Conservation (phyloP, 805 yeast genomes). For the Lipomyces sp. region DNA sequence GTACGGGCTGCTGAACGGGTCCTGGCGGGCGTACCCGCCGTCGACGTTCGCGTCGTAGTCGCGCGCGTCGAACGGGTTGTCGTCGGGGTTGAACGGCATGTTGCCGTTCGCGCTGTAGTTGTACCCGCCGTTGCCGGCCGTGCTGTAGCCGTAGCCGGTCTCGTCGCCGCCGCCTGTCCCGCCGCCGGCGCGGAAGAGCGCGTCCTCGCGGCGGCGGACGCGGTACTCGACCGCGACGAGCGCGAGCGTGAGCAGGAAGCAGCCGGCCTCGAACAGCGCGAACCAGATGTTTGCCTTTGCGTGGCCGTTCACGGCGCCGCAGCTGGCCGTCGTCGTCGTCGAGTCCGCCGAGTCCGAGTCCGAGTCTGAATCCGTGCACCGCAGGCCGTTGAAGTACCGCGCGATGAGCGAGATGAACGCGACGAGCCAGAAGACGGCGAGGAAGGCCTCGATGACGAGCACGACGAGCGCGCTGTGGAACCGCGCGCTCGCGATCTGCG, state of each 20-base stretch:
- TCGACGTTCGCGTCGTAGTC: slow-evolving; percentile 18
- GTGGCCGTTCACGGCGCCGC: slow-evolving; percentile 13
- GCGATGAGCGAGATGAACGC: slow-evolving; percentile 10
- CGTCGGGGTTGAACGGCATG: neutral
- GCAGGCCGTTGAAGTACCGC: slow-evolving; percentile 6
- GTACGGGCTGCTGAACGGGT: too few relatives aligned
- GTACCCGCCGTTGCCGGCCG: neutral
- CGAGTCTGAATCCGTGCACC: neutral
- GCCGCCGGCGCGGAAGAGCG: too few relatives aligned
- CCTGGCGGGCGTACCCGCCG: too few relatives aligned
- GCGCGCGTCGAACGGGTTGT: slow-evolving; percentile 14
- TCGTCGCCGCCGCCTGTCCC: neutral
- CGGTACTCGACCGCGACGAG: slow-evolving; percentile 7
- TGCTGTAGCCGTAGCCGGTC: neutral
- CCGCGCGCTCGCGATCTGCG: slow-evolving; percentile 5
- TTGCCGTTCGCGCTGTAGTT: neutral
- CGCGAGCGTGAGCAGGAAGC: slow-evolving; percentile 5
- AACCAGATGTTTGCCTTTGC: slow-evolving; percentile 15
- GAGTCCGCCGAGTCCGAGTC: neutral
- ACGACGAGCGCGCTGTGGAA: slow-evolving; percentile 3
- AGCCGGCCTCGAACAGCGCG: slow-evolving; percentile 3
- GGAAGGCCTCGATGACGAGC: slow-evolving; percentile 8
- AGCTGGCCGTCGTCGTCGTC: neutral
- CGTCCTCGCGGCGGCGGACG: too few relatives aligned
- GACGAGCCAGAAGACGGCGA: slow-evolving; percentile 13